These are phyloP conservation scores for Fusarium penzigii DNA, from an alignment of 2,329 filamentous ascomycete genomes.

Conservation along the genomic window DNA sequence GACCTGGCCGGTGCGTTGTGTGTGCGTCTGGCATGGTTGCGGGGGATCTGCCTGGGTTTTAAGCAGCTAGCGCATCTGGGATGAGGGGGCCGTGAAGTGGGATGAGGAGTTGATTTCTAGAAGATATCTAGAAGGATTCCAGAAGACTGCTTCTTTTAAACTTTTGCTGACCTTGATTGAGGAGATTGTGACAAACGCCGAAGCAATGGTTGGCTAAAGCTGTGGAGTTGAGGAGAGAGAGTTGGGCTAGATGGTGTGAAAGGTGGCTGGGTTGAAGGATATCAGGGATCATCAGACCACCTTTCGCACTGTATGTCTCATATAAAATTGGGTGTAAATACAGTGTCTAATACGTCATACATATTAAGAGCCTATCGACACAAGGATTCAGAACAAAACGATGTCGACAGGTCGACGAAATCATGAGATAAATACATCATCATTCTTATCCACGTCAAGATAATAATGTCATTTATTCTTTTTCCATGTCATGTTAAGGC, in stretches of 20 bases:
- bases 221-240: slow-evolving; percentile 23
- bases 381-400: background rate
- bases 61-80: slow-evolving; percentile 18
- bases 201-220: slow-evolving; percentile 30
- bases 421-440: background rate
- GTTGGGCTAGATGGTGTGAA: slow-evolving; percentile 12
- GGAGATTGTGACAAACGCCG: slow-evolving; percentile 34
- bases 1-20: slow-evolving; percentile 7
- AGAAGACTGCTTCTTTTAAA: slow-evolving; percentile 27
- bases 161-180: slow-evolving; percentile 27
- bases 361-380: background rate
- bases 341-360: background rate
- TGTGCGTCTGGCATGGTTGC: slow-evolving; percentile 6
- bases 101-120: slow-evolving; percentile 12
- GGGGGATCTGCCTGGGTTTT: slow-evolving; percentile 28
- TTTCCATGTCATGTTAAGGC: background rate
- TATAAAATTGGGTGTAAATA: background rate
- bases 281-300: background rate
- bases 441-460: background rate
- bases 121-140: slow-evolving; percentile 24
- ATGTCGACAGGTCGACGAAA: background rate
- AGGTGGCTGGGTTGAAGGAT: slow-evolving; percentile 5
- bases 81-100: too few relatives aligned
- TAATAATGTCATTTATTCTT: background rate
- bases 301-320: background rate